Evolutionary conservation across 305 asterid genomes (phyloP).

Genomic region (Petunia hybrid): DNA sequence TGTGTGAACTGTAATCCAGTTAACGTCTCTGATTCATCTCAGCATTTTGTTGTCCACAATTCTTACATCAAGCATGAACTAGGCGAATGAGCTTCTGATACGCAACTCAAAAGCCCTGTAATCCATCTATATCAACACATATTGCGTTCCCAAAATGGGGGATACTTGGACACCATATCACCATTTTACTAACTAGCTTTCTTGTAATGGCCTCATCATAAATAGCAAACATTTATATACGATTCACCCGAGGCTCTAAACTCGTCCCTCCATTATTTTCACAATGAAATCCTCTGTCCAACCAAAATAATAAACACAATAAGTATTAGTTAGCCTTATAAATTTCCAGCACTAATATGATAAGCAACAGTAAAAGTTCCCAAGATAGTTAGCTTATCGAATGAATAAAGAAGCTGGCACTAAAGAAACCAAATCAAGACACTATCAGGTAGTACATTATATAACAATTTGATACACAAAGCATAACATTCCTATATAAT

Average conservation of each 20-base stretch:
- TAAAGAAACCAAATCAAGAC: no score
- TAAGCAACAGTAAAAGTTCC: not conserved
- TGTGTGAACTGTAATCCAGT: constrained; percentile 84
- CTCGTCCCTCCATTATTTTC: constrained; percentile 88
- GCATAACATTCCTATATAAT: no score
- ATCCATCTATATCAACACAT: constrained; percentile 75
- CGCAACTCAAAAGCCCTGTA: constrained; percentile 90
- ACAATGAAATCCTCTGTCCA: constrained; percentile 93
- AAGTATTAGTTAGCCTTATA: no score
- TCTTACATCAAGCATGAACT: constrained; percentile 93
- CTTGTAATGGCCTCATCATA: no score
- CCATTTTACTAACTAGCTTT: no score
- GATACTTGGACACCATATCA: no score
- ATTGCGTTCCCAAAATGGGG: constrained; percentile 96
- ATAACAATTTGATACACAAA: no score
- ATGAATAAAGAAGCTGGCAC: no score
- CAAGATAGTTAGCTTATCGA: not conserved
- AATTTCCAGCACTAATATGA: not conserved
- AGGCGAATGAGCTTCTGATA: constrained; percentile 88
- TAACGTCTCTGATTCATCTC: constrained; percentile 93
- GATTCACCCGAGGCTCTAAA: no score
- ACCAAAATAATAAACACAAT: constrained; percentile 50
- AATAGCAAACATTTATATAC: no score
- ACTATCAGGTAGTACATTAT: no score
- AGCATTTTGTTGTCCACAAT: constrained; percentile 89